Percentiles rank a stretch among this genome's conserved stretches.
Conservation (phyloP, 345 rosid genomes). For the Erucastrum elatum region DNA sequence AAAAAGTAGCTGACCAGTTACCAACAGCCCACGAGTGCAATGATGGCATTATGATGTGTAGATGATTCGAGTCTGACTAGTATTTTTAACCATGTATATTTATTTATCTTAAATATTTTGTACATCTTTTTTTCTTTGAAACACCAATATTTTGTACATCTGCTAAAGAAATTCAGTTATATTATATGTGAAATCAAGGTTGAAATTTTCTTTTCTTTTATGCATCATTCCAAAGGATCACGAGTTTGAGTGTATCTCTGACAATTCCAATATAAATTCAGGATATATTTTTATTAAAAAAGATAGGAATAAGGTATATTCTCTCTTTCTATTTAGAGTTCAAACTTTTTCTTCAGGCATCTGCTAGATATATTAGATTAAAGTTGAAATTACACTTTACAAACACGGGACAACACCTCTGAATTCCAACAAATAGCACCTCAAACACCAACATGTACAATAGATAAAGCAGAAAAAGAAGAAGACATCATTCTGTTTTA, state of each 20-base stretch:
- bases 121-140: not conserved
- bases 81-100: not conserved
- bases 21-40: not conserved
- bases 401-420: not conserved
- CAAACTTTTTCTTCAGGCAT: not conserved
- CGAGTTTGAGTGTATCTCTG: not conserved
- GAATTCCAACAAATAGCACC: not conserved
- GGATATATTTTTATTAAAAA: not conserved
- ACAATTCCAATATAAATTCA: not conserved
- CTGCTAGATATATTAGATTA: not conserved
- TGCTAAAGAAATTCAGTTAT: too few species aligned
- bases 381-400: not conserved
- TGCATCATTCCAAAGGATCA: not conserved
- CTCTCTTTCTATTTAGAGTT: not conserved
- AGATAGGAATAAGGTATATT: not conserved
- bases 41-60: not conserved
- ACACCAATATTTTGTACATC: not conserved
- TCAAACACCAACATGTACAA: not conserved
- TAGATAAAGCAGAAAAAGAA: not conserved
- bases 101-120: not conserved
- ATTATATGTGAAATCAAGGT: not conserved
- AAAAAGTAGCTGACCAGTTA: not conserved
- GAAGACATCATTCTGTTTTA: not conserved
- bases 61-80: not conserved
- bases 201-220: not conserved